Evolutionary conservation across 768 basidiomycete genomes (phyloP), one percentile per base, ranked within the genome.

Genomic region (Clitopilus passeckerianus): DNA sequence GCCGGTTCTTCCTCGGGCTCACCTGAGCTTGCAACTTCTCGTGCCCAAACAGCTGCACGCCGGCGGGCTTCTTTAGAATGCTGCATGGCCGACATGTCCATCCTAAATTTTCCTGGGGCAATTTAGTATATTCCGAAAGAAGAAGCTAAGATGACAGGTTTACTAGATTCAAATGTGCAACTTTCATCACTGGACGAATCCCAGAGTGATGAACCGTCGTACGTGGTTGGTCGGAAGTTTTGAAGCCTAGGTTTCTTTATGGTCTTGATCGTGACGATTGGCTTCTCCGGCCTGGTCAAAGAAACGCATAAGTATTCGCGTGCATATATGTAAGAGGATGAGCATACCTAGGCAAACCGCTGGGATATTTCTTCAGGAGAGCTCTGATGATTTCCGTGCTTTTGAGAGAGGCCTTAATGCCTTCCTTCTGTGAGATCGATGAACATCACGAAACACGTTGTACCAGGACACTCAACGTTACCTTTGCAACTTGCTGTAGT

Each of bases 341-440:
- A 44, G 53, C 37, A 53, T 46, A 60, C 65, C 60, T 56, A 9
- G 58, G 61, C 34, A 63, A 59, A 22, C 64, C 66, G 3, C 60
- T 56, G n/a, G 62, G 66, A 53, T 64, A 55, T 54, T 64, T 64
- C 23, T 43, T 16, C 18, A 63, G 53, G 18, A 70, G 59, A 12
- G 53, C 24, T 7, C 64, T 58, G 20, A 67, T 65, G 18, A 70
- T 63, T 24, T 59, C 57, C 27, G 56, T 43, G 23, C 60, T 68
- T 58, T 62, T 68, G 15, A 23, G 44, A 43, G 67, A 67, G 14
- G 67, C 67, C 57, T 57, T 70, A n/a, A 70, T 56, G 10, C 60
- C 59, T 54, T 66, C 62, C 54, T 54, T 64, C 69, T 70, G 35
- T 41, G 50, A 37, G 34, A 52, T 57, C 7, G 30, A 24, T 50